These are phyloP conservation scores for Gonapodya prolifera DNA, from an alignment of 192 early-diverging fungal species.

Conservation along the genomic window DNA sequence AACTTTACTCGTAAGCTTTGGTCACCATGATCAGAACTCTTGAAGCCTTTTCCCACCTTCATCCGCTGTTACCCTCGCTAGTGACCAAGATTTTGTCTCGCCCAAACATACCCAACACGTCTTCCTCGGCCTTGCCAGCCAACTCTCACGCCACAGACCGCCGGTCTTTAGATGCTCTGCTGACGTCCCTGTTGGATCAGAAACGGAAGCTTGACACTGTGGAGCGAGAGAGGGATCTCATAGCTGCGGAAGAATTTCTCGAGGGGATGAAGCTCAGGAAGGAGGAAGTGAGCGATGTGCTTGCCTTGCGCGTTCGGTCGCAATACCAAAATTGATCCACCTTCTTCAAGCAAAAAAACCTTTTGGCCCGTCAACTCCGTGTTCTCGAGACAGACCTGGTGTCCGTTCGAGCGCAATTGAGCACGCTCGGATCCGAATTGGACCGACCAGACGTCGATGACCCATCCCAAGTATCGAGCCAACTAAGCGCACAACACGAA, in stretches of 20 bases:
- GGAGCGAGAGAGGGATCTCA: slow-evolving; percentile 42
- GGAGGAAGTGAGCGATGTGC: slow-evolving; percentile 18
- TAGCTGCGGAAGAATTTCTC: slow-evolving; percentile 52
- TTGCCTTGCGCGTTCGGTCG: neutral
- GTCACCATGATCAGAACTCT: neutral
- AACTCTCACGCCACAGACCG: slow-evolving; percentile 15
- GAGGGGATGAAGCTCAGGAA: slow-evolving; percentile 41
- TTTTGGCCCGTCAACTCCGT: slow-evolving; percentile 24
- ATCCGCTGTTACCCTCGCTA: neutral
- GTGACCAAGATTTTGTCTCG: neutral
- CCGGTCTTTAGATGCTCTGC: slow-evolving; percentile 49
- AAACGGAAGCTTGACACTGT: slow-evolving; percentile 41
- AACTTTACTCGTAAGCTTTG: slow-evolving; percentile 57
- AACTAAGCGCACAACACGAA: neutral
- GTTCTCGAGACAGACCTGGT: slow-evolving; percentile 31
- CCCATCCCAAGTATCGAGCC: too few relatives aligned
- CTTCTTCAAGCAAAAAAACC: slow-evolving; percentile 19
- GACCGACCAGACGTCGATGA: too few relatives aligned
- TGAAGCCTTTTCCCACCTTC: neutral
- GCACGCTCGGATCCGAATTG: slow-evolving; percentile 6
- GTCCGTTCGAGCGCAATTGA: slow-evolving; percentile 21
- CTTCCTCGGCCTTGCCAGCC: slow-evolving; percentile 9
- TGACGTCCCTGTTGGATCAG: slow-evolving; percentile 42
- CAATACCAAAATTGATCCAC: neutral
- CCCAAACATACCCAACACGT: neutral